Conservation (phyloP, 768 basidiomycete species). For the Rossbeevera mucosa region DNA sequence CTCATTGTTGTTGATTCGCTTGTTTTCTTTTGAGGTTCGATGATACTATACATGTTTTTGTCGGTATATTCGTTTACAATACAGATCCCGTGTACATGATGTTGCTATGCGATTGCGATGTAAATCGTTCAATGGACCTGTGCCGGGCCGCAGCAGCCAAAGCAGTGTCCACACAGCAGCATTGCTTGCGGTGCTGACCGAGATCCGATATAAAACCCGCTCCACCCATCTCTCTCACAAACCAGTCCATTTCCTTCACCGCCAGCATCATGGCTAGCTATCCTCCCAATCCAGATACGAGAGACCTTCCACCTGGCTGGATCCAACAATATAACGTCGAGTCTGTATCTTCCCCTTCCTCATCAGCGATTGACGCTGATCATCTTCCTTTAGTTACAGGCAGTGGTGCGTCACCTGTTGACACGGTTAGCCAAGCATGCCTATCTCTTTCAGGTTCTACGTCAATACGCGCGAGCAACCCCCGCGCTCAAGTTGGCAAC, state of each 20-base stretch:
- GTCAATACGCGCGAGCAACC: constrained; percentile 62
- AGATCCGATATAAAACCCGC: constrained; percentile 22
- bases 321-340: constrained; percentile 60
- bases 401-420: constrained; percentile 47
- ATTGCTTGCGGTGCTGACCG: constrained; percentile 11
- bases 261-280: constrained; percentile 39
- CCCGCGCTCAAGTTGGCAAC: constrained; percentile 64
- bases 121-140: constrained; percentile 1
- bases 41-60: constrained; percentile 25
- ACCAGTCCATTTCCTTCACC: background rate
- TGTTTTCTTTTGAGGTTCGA: constrained; percentile 7
- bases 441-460: constrained; percentile 52
- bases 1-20: constrained; percentile 1
- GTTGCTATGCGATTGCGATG: background rate
- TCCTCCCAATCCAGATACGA: constrained; percentile 49
- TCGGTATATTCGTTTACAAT: constrained; percentile 27
- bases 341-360: constrained; percentile 38
- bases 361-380: constrained; percentile 24
- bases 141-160: constrained; percentile 23
- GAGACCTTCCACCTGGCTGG: constrained; percentile 66
- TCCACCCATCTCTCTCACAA: constrained; percentile 22
- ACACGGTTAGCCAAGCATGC: background rate
- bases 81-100: constrained; percentile 2
- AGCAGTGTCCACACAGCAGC: constrained; percentile 28
- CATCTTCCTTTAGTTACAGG: constrained; percentile 45